Base-by-base conservation (phyloP, 176 grass and related monocot species). In the Aegilops speltoides region DNA sequence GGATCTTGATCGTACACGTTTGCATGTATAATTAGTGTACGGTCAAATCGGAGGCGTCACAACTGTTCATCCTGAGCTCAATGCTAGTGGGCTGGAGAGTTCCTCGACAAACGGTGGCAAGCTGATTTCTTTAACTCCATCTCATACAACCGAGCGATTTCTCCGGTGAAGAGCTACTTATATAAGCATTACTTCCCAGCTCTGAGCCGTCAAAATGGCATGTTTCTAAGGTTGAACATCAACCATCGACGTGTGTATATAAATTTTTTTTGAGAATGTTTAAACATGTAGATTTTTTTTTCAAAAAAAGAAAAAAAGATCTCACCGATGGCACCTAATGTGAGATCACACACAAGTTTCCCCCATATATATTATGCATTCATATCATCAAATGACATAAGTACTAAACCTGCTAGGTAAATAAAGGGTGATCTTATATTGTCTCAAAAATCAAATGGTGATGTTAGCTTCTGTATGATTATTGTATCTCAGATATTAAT, bases 131-230 rank as follows among this genome's bases (percentile, higher is more conserved):
- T 82, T 68, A 82, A 89, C 84, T 85, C 87, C 16, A 50, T 50
- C 66, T 67, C 56, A 73, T 94, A 59, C 86, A 88, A 25, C 77
- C 84, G 33, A 90, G 90, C 0, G 86, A 95, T 77, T 92, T 90
- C 46, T 92, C 90, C 60, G 79, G 89, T 3, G 69, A 90, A 62
- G 86, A 93, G 76, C 48, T 93, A 48, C 79, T 91, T 24, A 85
- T 74, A 78, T 89, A 86, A 83, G 88, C 87, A 63, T 79, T 90
- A 56, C 61, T 89, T 68, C 88, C 79, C 8, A 23, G 25, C 13
- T 78, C 78, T 22, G 29, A 12, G 29, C 57, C 16, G 70, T 50
- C 46, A 50, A 48, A 48, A 43, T 43, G 41, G 11, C 43, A 46
- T 14, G 1, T 4, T 46, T 46, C 13, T 46, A 4, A 46, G 43